phyloP scores from a whole-genome alignment of 192 early-diverging fungal species.

The Umbelopsis vinacea region DNA sequence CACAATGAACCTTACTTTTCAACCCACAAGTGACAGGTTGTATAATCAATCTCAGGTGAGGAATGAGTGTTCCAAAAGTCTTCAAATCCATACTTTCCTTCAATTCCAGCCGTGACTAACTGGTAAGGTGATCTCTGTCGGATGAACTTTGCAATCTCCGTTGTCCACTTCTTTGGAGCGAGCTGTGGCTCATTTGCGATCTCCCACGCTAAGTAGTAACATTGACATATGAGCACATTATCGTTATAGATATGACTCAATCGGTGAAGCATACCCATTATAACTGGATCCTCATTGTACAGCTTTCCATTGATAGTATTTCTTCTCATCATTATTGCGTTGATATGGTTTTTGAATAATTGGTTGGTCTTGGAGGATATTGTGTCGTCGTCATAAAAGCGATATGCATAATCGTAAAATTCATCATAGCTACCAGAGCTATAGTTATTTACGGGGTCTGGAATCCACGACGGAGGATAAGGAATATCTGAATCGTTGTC shows the following conservation, averaged over 20 bases:
- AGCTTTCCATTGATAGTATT: constrained; percentile 54
- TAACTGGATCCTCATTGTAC: constrained; percentile 61
- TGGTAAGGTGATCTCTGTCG: constrained; percentile 56
- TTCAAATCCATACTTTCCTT: constrained; percentile 58
- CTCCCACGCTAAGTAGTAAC: constrained; percentile 57
- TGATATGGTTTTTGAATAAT: constrained; percentile 53
- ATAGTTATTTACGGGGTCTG: constrained; percentile 27
- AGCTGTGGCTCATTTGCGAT: constrained; percentile 73
- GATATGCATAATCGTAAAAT: constrained; percentile 52
- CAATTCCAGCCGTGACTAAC: constrained; percentile 64
- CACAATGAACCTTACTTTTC: constrained; percentile 40
- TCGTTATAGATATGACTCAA: neutral
- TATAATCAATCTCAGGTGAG: constrained; percentile 50
- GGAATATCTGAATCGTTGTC: constrained; percentile 53
- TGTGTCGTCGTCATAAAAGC: constrained; percentile 51
- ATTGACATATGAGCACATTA: too few species aligned
- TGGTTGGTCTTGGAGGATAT: constrained; percentile 38
- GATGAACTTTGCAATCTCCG: constrained; percentile 52
- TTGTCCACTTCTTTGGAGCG: constrained; percentile 53
- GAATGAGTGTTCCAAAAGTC: constrained; percentile 60
- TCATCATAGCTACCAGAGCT: constrained; percentile 38
- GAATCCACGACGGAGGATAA: constrained; percentile 57
- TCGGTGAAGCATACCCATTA: constrained; percentile 25
- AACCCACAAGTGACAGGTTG: constrained; percentile 59
- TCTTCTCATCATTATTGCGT: constrained; percentile 42